Evolutionary conservation across 768 basidiomycete species (phyloP).

Genomic region (Strobilomyces echinocephalus): DNA sequence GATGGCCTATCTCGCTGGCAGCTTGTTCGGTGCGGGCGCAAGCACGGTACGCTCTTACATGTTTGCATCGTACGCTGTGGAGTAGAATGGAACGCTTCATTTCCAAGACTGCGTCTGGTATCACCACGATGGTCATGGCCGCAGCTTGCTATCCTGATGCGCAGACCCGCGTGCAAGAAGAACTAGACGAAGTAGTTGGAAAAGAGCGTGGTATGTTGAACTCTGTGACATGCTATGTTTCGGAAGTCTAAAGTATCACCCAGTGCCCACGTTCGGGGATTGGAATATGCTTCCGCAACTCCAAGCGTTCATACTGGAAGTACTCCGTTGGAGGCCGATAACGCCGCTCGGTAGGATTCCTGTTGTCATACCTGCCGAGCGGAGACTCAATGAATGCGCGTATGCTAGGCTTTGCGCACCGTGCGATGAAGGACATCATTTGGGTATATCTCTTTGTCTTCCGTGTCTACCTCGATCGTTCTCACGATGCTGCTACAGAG

Average conservation of each 20-base stretch:
- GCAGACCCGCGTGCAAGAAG: conserved; percentile 46
- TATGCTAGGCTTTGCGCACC: too few relatives aligned
- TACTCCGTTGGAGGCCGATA: too few relatives aligned
- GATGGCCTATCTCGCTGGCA: conserved; percentile 42
- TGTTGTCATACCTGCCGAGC: too few relatives aligned
- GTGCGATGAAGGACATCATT: too few relatives aligned
- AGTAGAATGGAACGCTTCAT: not conserved
- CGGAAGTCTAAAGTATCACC: not conserved
- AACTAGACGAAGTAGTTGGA: conserved; percentile 52
- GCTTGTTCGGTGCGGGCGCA: conserved; percentile 57
- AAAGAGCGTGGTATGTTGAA: conserved; percentile 21
- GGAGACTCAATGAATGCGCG: too few relatives aligned
- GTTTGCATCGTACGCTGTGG: not conserved
- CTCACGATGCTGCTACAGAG: too few relatives aligned
- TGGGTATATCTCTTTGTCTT: too few relatives aligned
- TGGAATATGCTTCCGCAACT: not conserved
- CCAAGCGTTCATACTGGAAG: not conserved
- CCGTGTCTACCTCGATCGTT: too few relatives aligned
- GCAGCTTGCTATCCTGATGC: conserved; percentile 27
- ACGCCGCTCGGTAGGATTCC: too few relatives aligned
- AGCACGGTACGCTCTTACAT: conserved; percentile 37
- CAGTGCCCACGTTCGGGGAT: too few relatives aligned
- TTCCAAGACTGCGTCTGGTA: conserved; percentile 40
- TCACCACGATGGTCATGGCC: conserved; percentile 48
- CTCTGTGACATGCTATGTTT: not conserved